Conservation (phyloP, 73 alveolate genomes). For the Tetrahymena thermophila region DNA sequence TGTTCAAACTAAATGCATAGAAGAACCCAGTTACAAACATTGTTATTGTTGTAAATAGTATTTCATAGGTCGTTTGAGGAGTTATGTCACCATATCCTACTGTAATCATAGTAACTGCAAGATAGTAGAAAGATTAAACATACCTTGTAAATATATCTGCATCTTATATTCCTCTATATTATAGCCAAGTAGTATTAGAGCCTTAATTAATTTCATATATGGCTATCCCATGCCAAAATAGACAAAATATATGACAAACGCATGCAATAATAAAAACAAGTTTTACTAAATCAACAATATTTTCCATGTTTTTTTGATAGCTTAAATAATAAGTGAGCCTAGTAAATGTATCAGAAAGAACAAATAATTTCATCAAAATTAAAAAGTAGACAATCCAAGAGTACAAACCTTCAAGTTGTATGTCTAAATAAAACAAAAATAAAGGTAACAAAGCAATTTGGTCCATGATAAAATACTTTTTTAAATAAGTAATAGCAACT, state of each 20-base stretch:
- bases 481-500: neutral
- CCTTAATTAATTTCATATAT: neutral
- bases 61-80: slow-evolving; percentile 54
- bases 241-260: neutral
- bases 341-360: neutral
- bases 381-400: neutral
- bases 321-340: neutral
- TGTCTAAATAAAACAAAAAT: neutral
- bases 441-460: neutral
- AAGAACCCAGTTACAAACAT: slow-evolving; percentile 53
- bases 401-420: neutral
- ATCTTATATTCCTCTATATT: neutral
- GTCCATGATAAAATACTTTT: neutral
- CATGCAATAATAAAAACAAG: neutral
- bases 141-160: neutral
- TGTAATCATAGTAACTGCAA: slow-evolving; percentile 67
- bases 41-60: slow-evolving; percentile 53
- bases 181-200: neutral
- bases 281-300: neutral
- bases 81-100: slow-evolving; percentile 89
- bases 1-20: slow-evolving; percentile 28
- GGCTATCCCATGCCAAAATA: neutral
- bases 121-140: slow-evolving; percentile 59
- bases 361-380: neutral
- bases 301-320: neutral